Conservation (phyloP, 441 rosid species). For the Pelargonium myrrhifolium region DNA sequence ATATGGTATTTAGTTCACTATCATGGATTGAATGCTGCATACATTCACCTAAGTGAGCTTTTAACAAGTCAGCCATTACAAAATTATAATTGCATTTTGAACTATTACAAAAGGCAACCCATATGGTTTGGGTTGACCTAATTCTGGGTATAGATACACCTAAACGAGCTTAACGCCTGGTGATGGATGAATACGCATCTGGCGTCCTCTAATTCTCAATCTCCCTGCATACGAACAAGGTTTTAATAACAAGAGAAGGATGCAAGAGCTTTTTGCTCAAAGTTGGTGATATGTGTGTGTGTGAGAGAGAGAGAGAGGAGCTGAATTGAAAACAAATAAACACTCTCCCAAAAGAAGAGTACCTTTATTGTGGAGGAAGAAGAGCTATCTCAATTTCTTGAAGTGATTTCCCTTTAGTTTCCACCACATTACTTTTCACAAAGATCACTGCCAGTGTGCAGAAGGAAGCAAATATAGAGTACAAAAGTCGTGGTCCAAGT, state of each 20-base stretch:
- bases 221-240: neutral
- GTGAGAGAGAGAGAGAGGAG: neutral
- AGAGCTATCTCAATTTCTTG: slow-evolving; percentile 25
- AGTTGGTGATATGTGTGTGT: neutral
- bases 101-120: neutral
- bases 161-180: neutral
- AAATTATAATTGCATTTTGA: neutral
- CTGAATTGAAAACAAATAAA: neutral
- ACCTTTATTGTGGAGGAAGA: slow-evolving; percentile 19
- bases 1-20: no score
- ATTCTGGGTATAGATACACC: neutral
- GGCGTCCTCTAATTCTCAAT: neutral
- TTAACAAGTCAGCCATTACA: neutral
- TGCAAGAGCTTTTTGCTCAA: neutral
- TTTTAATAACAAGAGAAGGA: neutral
- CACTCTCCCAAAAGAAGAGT: neutral
- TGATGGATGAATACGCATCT: neutral
- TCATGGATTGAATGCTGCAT: no score
- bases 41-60: no score
- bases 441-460: slow-evolving; percentile 25
- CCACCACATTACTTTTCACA: slow-evolving; percentile 25
- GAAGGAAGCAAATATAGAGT: slow-evolving; percentile 12
- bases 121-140: neutral
- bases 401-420: slow-evolving; percentile 27
- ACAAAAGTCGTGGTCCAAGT: neutral